These are phyloP conservation scores for Ophiocordyceps sinensis DNA, from an alignment of 2,329 filamentous ascomycete genomes.

Conservation along the genomic window DNA sequence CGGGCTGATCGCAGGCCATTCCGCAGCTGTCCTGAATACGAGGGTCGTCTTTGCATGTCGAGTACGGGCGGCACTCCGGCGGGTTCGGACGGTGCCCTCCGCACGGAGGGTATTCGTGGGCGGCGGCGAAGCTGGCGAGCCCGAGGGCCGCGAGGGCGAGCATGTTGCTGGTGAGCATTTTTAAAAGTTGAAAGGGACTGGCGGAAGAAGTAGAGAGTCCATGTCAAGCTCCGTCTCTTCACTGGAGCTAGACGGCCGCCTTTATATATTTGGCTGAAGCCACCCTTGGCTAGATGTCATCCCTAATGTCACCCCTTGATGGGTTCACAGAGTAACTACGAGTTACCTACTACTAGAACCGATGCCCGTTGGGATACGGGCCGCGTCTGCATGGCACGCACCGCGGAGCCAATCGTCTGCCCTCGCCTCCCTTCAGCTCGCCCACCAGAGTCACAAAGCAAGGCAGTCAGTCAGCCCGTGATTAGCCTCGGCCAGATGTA, in stretches of 20 bases:
- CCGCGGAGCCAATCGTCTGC: not conserved
- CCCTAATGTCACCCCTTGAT: not conserved
- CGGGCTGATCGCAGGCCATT: slow-evolving; percentile 4
- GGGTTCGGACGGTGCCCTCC: no score
- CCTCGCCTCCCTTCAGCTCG: not conserved
- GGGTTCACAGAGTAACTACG: not conserved
- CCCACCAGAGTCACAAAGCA: not conserved
- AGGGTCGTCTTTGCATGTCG: no score
- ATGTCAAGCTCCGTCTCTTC: no score
- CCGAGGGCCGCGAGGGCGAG: slow-evolving; percentile 5
- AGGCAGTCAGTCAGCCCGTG: not conserved
- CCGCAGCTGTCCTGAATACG: no score
- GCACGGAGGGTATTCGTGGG: not conserved
- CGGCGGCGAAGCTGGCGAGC: slow-evolving; percentile 5
- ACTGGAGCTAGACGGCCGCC: no score
- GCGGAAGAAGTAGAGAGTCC: not conserved
- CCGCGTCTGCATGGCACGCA: not conserved
- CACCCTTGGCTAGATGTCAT: not conserved
- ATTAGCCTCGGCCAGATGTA: no score
- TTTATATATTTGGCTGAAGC: not conserved
- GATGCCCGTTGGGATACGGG: not conserved
- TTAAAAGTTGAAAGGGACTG: not conserved
- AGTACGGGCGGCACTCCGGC: no score
- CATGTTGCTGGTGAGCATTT: slow-evolving; percentile 11
- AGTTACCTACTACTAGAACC: no score